Conservation (phyloP, 805 yeast genomes). For the Lipomyces spencermartinsiae region DNA sequence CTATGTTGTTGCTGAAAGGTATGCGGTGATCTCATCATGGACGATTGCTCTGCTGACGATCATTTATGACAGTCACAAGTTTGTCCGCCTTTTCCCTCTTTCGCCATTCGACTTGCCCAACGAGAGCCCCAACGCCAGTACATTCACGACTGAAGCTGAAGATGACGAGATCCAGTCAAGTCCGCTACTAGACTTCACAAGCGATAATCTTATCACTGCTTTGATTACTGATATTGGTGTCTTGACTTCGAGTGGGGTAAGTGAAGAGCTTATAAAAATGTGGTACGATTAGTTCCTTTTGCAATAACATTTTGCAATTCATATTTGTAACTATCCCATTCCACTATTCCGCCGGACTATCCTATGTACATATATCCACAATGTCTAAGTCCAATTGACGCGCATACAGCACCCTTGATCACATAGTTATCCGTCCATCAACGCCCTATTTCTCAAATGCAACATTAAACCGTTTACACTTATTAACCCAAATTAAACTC, state of each 20-base stretch:
- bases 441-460: background rate
- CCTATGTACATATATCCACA: background rate
- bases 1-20: conserved; percentile 85
- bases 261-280: conserved; percentile 97
- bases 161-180: conserved; percentile 48
- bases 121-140: conserved; percentile 38
- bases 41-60: background rate
- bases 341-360: background rate
- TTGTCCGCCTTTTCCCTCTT: conserved; percentile 93
- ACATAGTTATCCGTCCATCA: background rate
- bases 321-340: too few relatives aligned
- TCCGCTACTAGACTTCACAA: conserved; percentile 87
- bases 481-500: conserved; percentile 70
- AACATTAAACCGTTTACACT: background rate
- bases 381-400: background rate
- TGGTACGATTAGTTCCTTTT: conserved; percentile 45
- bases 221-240: conserved; percentile 96
- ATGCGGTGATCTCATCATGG: background rate
- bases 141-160: conserved; percentile 32
- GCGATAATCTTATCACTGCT: conserved; percentile 94
- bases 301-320: too few relatives aligned
- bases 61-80: conserved; percentile 68
- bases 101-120: conserved; percentile 89
- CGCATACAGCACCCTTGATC: background rate
- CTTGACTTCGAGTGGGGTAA: conserved; percentile 94